Evolutionary conservation across 441 rosid genomes (phyloP).

Genomic region (Adansonia madagascariensis): DNA sequence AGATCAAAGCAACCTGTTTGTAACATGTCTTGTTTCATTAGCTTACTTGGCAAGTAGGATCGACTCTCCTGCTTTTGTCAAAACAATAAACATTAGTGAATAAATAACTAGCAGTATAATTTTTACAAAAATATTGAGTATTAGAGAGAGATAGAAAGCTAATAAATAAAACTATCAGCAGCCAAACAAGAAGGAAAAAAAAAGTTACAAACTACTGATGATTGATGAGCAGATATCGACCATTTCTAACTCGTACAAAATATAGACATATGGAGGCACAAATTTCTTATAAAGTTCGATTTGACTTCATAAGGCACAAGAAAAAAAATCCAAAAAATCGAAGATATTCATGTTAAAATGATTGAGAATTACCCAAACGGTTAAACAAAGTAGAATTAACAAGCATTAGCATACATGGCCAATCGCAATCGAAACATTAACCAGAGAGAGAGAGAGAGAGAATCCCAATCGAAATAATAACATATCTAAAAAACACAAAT

Average conservation of each 20-base stretch:
- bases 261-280: neutral
- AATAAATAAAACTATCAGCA: neutral
- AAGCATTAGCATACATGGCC: neutral
- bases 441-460: neutral
- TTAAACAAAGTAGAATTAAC: neutral
- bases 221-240: neutral
- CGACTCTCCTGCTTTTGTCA: slow-evolving; percentile 49
- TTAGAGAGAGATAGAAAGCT: neutral
- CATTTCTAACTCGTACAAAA: neutral
- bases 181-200: neutral
- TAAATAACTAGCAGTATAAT: neutral
- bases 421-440: neutral
- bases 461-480: neutral
- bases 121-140: neutral
- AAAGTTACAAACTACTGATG: neutral
- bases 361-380: neutral
- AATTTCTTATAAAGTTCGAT: neutral
- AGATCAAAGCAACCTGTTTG: slow-evolving; percentile 48
- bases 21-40: slow-evolving; percentile 49
- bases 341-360: neutral
- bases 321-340: neutral
- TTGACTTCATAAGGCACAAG: neutral
- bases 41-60: slow-evolving; percentile 47
- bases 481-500: slow-evolving; percentile 17
- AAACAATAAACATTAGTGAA: slow-evolving; percentile 1